Conservation (phyloP, 495 filamentous ascomycete species). For the Hyaloscypha variabilis region DNA sequence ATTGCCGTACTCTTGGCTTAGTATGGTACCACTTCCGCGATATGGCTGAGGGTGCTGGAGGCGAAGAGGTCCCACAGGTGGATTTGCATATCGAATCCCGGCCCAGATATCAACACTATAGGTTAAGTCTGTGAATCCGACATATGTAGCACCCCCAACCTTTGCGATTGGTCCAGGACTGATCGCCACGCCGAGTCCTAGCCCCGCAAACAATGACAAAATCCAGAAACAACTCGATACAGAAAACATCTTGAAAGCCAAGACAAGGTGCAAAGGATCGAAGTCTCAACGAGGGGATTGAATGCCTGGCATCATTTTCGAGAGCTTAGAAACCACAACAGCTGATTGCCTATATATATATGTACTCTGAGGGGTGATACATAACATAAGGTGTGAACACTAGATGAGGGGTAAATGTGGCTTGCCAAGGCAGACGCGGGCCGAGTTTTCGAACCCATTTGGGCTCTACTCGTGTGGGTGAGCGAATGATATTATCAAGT, state of each 20-base stretch:
- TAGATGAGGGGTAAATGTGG: too few species aligned
- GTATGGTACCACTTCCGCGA: background rate
- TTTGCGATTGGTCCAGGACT: slow-evolving; percentile 6
- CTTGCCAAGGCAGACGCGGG: too few species aligned
- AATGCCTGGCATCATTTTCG: background rate
- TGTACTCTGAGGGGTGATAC: too few species aligned
- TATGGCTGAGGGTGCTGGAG: slow-evolving; percentile 41
- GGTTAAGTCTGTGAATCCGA: slow-evolving; percentile 4
- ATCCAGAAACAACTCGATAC: background rate
- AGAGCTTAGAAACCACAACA: too few species aligned
- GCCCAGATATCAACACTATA: slow-evolving; percentile 13
- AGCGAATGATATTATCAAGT: too few species aligned
- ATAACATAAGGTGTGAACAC: too few species aligned
- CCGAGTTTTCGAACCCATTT: too few species aligned
- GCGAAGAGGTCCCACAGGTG: slow-evolving; percentile 46
- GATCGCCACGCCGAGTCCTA: background rate
- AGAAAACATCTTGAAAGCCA: background rate
- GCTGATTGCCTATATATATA: too few species aligned
- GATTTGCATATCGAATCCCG: slow-evolving; percentile 48
- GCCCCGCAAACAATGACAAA: background rate
- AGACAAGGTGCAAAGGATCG: too few species aligned
- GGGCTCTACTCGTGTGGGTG: too few species aligned
- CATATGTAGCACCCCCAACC: background rate
- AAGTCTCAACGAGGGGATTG: background rate
- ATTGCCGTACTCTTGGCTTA: slow-evolving; percentile 16